These are phyloP conservation scores for Ganoderma multipileum DNA, from an alignment of 1,284 basidiomycete genomes.

Conservation along the genomic window DNA sequence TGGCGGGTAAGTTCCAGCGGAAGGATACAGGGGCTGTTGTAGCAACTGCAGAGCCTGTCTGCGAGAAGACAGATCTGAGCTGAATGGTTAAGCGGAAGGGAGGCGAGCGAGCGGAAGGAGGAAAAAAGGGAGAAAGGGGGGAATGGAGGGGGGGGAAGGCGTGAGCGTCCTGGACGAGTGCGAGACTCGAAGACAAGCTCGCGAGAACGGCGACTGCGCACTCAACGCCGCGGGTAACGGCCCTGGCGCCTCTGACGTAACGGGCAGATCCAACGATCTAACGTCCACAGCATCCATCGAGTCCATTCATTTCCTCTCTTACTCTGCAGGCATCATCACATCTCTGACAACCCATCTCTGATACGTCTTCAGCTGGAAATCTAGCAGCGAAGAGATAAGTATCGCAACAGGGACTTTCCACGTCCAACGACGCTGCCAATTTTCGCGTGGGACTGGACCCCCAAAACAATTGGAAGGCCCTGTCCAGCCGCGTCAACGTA, in stretches of 20 bases:
- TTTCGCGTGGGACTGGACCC: neutral
- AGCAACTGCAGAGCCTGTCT: slow-evolving; percentile 32
- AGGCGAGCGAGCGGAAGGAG: neutral
- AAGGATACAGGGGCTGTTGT: slow-evolving; percentile 9
- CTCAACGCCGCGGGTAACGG: neutral
- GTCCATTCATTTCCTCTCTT: too few species aligned
- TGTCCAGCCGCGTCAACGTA: neutral
- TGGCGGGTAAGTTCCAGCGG: slow-evolving; percentile 10
- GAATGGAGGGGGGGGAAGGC: slow-evolving; percentile 6
- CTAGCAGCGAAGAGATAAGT: neutral
- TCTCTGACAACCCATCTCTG: slow-evolving; percentile 21
- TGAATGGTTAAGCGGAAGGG: slow-evolving; percentile 15
- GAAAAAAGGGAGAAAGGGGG: neutral
- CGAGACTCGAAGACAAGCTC: slow-evolving; percentile 7
- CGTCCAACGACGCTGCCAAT: neutral
- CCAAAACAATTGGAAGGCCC: neutral
- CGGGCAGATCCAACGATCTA: slow-evolving; percentile 2
- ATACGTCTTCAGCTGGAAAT: neutral
- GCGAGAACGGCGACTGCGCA: slow-evolving; percentile 17
- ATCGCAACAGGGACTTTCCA: neutral
- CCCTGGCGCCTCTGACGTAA: neutral
- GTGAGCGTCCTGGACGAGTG: slow-evolving; percentile 15
- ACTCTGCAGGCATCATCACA: slow-evolving; percentile 14
- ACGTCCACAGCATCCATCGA: neutral
- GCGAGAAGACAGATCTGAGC: slow-evolving; percentile 27